Conservation (phyloP, 1,284 basidiomycete genomes). For the Moniliophthora roreri region DNA sequence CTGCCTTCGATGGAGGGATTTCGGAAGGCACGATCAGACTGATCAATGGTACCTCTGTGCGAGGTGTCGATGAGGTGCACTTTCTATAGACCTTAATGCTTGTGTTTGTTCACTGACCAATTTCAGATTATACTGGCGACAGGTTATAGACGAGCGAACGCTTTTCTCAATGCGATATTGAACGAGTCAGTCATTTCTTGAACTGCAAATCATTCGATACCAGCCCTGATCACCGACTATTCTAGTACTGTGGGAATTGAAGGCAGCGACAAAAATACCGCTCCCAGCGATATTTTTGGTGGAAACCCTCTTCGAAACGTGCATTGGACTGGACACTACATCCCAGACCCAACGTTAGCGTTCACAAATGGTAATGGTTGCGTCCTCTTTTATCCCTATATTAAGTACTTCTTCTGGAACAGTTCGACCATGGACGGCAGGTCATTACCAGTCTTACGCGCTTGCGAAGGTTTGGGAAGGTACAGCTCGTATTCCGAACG, state of each 20-base stretch:
- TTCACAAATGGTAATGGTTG: slow-evolving; percentile 19
- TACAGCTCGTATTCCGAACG: slow-evolving; percentile 21
- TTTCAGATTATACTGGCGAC: slow-evolving; percentile 22
- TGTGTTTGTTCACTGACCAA: neutral
- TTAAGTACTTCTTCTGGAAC: neutral
- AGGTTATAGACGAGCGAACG: slow-evolving; percentile 19
- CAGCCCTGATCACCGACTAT: neutral
- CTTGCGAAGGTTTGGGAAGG: slow-evolving; percentile 25
- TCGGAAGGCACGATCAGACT: slow-evolving; percentile 17
- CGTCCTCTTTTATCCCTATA: neutral
- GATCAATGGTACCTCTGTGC: slow-evolving; percentile 18
- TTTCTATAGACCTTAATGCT: neutral
- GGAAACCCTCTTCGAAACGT: slow-evolving; percentile 17
- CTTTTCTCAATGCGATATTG: slow-evolving; percentile 13
- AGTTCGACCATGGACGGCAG: slow-evolving; percentile 24
- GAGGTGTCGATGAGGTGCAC: slow-evolving; percentile 22
- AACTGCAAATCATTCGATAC: neutral
- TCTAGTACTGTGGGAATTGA: neutral
- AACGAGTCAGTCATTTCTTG: slow-evolving; percentile 4
- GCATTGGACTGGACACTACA: slow-evolving; percentile 25
- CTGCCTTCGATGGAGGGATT: slow-evolving; percentile 16
- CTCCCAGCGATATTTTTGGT: slow-evolving; percentile 12
- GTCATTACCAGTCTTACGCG: slow-evolving; percentile 20
- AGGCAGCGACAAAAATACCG: neutral
- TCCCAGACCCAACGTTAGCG: slow-evolving; percentile 24